Conservation (phyloP, 768 basidiomycete genomes). For the Xanthoconium purpureum region DNA sequence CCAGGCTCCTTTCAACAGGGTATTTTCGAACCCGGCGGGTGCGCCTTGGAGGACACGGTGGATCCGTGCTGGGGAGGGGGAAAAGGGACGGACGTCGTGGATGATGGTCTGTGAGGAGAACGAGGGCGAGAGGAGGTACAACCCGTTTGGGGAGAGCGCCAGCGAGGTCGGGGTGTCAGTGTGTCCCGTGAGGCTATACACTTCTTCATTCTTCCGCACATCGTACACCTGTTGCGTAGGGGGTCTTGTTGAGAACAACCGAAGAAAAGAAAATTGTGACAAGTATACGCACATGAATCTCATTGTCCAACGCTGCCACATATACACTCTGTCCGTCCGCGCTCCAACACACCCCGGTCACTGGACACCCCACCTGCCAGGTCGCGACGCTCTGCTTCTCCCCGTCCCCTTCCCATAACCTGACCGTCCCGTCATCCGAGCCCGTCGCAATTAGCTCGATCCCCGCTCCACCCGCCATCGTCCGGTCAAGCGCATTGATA, state of each 20-base stretch:
- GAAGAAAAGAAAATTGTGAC: background rate
- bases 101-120: conserved; percentile 87
- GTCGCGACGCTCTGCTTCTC: conserved; percentile 71
- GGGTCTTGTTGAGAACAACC: background rate
- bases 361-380: conserved; percentile 84
- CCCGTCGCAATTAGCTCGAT: conserved; percentile 84
- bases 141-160: conserved; percentile 84
- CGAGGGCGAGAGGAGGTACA: conserved; percentile 85
- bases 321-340: conserved; percentile 87
- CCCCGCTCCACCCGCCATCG: conserved; percentile 80
- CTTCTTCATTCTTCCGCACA: conserved; percentile 77
- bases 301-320: conserved; percentile 92
- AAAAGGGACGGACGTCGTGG: conserved; percentile 93
- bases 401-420: conserved; percentile 91
- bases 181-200: conserved; percentile 81
- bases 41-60: conserved; percentile 80
- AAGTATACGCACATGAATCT: conserved; percentile 73
- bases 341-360: conserved; percentile 90
- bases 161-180: conserved; percentile 92
- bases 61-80: conserved; percentile 74
- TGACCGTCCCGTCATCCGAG: conserved; percentile 88
- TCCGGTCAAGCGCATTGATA: conserved; percentile 85
- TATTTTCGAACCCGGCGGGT: conserved; percentile 92
- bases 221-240: conserved; percentile 68
- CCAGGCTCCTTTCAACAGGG: conserved; percentile 84